Evolutionary conservation across 805 yeast genomes (phyloP).

Genomic region (Yamadazyma tumulicola): DNA sequence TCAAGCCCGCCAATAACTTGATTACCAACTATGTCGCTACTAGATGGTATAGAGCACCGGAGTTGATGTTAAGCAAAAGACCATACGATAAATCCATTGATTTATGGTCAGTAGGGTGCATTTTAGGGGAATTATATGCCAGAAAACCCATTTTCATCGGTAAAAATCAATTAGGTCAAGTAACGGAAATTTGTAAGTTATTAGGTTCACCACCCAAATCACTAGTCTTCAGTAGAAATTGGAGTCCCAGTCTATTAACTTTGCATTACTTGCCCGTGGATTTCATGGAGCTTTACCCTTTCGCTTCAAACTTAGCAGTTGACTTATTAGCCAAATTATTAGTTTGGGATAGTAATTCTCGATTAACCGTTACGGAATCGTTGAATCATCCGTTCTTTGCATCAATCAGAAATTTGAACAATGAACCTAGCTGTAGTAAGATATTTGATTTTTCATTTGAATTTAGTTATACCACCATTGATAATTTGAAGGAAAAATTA

Average conservation of each 20-base stretch:
- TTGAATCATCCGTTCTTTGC: slow-evolving; percentile 55
- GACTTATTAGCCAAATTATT: slow-evolving; percentile 54
- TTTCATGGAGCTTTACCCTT: slow-evolving; percentile 62
- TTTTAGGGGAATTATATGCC: slow-evolving; percentile 78
- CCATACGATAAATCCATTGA: slow-evolving; percentile 69
- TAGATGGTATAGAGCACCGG: slow-evolving; percentile 95
- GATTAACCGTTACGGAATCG: slow-evolving; percentile 56
- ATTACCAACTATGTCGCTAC: slow-evolving; percentile 91
- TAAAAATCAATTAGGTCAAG: slow-evolving; percentile 64
- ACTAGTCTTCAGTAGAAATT: slow-evolving; percentile 28
- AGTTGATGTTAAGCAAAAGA: slow-evolving; percentile 58
- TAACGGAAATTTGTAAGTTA: slow-evolving; percentile 61
- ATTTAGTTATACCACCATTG: slow-evolving; percentile 7
- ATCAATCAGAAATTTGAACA: slow-evolving; percentile 48
- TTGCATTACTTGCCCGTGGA: slow-evolving; percentile 35
- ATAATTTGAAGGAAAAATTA: slow-evolving; percentile 45
- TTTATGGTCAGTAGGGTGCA: slow-evolving; percentile 94
- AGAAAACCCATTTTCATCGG: slow-evolving; percentile 81
- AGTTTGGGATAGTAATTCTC: slow-evolving; percentile 57
- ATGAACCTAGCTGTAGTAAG: slow-evolving; percentile 51
- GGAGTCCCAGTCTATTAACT: slow-evolving; percentile 31
- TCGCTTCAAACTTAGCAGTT: slow-evolving; percentile 49
- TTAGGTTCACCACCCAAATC: slow-evolving; percentile 67
- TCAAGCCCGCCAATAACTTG: slow-evolving; percentile 27
- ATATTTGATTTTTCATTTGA: slow-evolving; percentile 73